Conservation (phyloP, 1,284 basidiomycete genomes). For the Cryptococcus sp. region DNA sequence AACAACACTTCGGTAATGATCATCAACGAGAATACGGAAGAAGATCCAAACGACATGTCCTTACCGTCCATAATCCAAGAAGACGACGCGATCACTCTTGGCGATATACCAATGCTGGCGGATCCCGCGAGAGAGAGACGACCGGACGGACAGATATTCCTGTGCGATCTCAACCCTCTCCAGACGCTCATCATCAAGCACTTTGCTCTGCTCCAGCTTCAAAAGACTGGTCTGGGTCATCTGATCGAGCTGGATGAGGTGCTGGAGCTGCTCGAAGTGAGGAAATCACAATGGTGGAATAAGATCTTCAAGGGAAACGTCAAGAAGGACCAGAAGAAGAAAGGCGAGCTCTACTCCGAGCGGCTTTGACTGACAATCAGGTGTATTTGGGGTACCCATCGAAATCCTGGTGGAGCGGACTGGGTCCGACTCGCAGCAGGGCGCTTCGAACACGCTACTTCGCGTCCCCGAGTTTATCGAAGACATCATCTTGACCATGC, state of each 20-base stretch:
- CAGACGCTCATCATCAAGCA: constrained; percentile 92
- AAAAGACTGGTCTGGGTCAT: constrained; percentile 75
- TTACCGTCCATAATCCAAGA: constrained; percentile 38
- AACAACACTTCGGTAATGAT: constrained; percentile 88
- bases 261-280: constrained; percentile 85
- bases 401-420: constrained; percentile 94
- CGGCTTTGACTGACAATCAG: constrained; percentile 39
- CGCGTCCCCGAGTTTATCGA: constrained; percentile 96
- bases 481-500: constrained; percentile 96
- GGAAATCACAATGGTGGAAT: constrained; percentile 96
- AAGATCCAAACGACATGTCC: constrained; percentile 16
- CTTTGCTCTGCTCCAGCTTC: constrained; percentile 79
- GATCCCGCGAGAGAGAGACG: constrained; percentile 58
- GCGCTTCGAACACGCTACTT: constrained; percentile 80
- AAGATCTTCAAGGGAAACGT: constrained; percentile 90
- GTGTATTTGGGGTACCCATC: constrained; percentile 89
- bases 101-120: constrained; percentile 92
- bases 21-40: constrained; percentile 65
- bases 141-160: constrained; percentile 58
- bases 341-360: constrained; percentile 64
- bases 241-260: constrained; percentile 88
- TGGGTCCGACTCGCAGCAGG: constrained; percentile 92
- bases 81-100: constrained; percentile 87
- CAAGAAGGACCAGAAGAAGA: constrained; percentile 84
- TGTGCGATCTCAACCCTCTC: constrained; percentile 80